Conservation (phyloP, 495 filamentous ascomycete species). For the Acidomyces sp. region DNA sequence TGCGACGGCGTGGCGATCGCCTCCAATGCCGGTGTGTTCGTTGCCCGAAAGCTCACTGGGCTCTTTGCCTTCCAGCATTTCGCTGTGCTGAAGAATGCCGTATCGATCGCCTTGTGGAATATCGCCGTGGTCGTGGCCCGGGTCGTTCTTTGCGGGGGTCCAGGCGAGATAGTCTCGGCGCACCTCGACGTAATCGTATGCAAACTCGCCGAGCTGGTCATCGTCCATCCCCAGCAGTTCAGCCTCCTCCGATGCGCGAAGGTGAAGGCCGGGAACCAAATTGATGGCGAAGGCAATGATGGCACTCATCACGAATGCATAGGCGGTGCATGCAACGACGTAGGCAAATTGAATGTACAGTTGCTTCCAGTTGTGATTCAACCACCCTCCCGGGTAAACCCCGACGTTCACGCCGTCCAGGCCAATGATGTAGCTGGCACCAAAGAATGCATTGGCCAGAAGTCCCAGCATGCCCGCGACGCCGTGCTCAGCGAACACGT, state of each 20-base stretch:
- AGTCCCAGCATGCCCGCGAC: slow-evolving; percentile 88
- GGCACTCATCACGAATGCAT: slow-evolving; percentile 73
- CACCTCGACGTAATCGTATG: slow-evolving; percentile 98
- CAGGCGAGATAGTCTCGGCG: slow-evolving; percentile 93
- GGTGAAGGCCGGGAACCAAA: slow-evolving; percentile 73
- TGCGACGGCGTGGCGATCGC: slow-evolving; percentile 25
- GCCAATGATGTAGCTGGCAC: slow-evolving; percentile 75
- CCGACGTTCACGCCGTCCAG: slow-evolving; percentile 86
- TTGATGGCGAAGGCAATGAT: slow-evolving; percentile 78
- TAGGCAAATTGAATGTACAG: slow-evolving; percentile 89
- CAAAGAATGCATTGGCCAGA: slow-evolving; percentile 86
- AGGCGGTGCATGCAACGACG: slow-evolving; percentile 59
- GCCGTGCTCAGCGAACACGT: slow-evolving; percentile 96
- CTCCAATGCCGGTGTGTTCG: slow-evolving; percentile 31
- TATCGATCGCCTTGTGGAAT: slow-evolving; percentile 59
- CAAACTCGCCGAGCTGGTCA: slow-evolving; percentile 96
- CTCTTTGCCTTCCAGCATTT: slow-evolving; percentile 53
- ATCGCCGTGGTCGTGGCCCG: slow-evolving; percentile 45
- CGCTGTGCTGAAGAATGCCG: slow-evolving; percentile 66
- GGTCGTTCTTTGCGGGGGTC: slow-evolving; percentile 71
- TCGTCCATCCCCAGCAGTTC: slow-evolving; percentile 98
- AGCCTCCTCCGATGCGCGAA: slow-evolving; percentile 89
- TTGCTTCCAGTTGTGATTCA: slow-evolving; percentile 79
- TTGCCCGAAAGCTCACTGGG: slow-evolving; percentile 37
- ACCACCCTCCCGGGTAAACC: slow-evolving; percentile 58